Conservation (phyloP, 805 yeast species). For the Pichia heedii region DNA sequence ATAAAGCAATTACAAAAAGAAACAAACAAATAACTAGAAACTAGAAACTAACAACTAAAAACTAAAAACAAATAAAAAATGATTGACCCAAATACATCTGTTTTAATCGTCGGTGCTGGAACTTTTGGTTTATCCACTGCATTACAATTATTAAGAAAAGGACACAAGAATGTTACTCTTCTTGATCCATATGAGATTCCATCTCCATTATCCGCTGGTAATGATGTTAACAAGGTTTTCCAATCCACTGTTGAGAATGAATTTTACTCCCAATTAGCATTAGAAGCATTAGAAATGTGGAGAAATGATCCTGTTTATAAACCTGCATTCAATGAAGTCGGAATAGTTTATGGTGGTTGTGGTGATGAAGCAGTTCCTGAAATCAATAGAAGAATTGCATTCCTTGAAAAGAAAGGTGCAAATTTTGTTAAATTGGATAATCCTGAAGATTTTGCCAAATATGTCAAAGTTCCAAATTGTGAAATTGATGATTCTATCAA, state of each 20-base stretch:
- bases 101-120: conserved; percentile 31
- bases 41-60: too few relatives aligned
- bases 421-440: conserved; percentile 8
- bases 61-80: neutral
- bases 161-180: conserved; percentile 25
- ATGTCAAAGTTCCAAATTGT: neutral
- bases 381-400: neutral
- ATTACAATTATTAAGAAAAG: conserved; percentile 27
- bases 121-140: conserved; percentile 41
- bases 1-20: neutral
- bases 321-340: conserved; percentile 24
- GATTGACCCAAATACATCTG: conserved; percentile 1
- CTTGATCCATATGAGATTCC: conserved; percentile 36
- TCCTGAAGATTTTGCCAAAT: conserved; percentile 10
- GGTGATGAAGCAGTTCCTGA: conserved; percentile 10
- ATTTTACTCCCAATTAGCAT: conserved; percentile 33
- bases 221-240: conserved; percentile 41
- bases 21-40: neutral
- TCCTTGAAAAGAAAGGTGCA: conserved; percentile 1
- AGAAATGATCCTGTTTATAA: conserved; percentile 20
- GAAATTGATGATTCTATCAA: neutral
- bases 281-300: conserved; percentile 38
- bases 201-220: conserved; percentile 38
- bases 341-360: conserved; percentile 25
- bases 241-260: conserved; percentile 38